phyloP scores from a whole-genome alignment of 2,329 filamentous ascomycete genomes.

The Exophiala sp. region DNA sequence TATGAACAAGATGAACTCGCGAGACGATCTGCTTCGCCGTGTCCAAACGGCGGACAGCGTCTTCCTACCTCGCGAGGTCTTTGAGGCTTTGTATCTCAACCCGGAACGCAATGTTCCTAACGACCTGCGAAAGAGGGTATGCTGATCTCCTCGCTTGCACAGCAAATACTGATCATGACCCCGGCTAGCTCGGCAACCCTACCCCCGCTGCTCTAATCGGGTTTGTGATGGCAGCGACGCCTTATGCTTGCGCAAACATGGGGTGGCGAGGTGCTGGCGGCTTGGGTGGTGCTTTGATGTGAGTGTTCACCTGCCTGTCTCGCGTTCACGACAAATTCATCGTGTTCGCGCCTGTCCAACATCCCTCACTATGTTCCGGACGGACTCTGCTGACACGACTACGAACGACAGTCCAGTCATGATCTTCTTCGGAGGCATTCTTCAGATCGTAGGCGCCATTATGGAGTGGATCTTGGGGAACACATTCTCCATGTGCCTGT shows the following conservation, averaged over 20 bases:
- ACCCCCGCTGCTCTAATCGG: slow-evolving; percentile 15
- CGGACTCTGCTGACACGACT: slow-evolving; percentile 23
- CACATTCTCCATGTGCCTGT: slow-evolving; percentile 57
- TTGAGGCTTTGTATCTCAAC: slow-evolving; percentile 31
- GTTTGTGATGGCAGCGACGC: slow-evolving; percentile 14
- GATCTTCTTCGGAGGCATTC: slow-evolving; percentile 33
- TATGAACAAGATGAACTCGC: slow-evolving; percentile 3
- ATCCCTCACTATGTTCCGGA: neutral
- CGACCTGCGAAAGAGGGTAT: slow-evolving; percentile 26
- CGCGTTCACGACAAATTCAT: too few species aligned
- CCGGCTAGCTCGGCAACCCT: slow-evolving; percentile 49
- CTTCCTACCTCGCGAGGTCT: slow-evolving; percentile 26
- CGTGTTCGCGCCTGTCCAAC: too few species aligned
- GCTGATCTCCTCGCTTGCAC: slow-evolving; percentile 22
- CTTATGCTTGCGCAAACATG: slow-evolving; percentile 33
- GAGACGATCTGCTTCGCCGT: slow-evolving; percentile 11
- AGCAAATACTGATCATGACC: slow-evolving; percentile 46
- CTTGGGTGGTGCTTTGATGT: slow-evolving; percentile 31
- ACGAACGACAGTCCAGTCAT: slow-evolving; percentile 38
- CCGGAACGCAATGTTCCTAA: slow-evolving; percentile 29
- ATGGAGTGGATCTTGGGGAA: slow-evolving; percentile 35
- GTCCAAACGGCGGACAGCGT: slow-evolving; percentile 13
- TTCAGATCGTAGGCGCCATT: slow-evolving; percentile 31
- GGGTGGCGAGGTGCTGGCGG: slow-evolving; percentile 56
- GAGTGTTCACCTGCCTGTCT: neutral